A percentile compares a stretch with the other conserved stretches of the same genome.
These are phyloP conservation scores for Aspergillus aculeatus DNA, from an alignment of 2,329 filamentous ascomycete species.

Conservation along the genomic window DNA sequence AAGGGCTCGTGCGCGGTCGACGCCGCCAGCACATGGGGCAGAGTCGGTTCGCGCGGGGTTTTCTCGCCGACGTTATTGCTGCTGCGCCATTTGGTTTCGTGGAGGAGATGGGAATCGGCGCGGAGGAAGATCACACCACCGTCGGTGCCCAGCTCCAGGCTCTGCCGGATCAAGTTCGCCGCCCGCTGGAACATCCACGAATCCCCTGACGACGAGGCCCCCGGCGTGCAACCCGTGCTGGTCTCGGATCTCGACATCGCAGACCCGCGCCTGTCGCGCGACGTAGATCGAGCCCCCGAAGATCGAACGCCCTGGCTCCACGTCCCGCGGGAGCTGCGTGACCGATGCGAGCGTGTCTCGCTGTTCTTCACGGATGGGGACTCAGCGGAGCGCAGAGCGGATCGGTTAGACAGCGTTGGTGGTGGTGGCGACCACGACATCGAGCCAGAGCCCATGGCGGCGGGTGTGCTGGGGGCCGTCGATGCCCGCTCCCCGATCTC, in stretches of 20 bases:
- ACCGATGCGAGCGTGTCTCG: neutral
- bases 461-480: neutral
- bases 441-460: neutral
- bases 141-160: constrained; percentile 45
- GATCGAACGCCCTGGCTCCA: neutral
- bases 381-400: neutral
- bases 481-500: neutral
- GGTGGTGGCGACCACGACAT: neutral
- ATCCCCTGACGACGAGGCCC: constrained; percentile 36
- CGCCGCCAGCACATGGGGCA: constrained; percentile 31
- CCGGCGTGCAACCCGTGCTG: constrained; percentile 10
- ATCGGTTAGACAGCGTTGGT: neutral
- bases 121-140: constrained; percentile 48
- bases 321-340: neutral
- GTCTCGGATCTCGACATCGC: neutral
- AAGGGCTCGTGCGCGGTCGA: constrained; percentile 40
- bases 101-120: constrained; percentile 25
- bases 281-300: neutral
- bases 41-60: constrained; percentile 22
- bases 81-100: constrained; percentile 29
- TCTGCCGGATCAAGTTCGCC: constrained; percentile 49
- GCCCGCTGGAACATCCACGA: constrained; percentile 49
- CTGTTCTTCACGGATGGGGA: neutral
- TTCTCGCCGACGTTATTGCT: constrained; percentile 28
- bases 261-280: neutral